phyloP scores from a whole-genome alignment of 108 stramenopile genomes.

The Skeletonema costatum region DNA sequence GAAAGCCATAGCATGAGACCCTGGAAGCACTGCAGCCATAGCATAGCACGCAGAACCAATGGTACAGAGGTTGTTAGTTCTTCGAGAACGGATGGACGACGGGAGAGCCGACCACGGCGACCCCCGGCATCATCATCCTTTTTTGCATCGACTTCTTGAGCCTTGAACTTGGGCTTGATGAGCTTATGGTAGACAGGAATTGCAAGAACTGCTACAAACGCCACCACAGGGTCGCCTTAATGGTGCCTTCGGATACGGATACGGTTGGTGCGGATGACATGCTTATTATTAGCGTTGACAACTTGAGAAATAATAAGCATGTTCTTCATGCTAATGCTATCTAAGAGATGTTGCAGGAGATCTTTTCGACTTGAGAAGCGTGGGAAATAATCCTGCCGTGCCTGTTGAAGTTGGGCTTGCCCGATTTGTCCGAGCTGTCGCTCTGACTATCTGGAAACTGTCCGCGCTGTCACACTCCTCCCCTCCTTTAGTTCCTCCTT shows the following conservation, averaged over 20 bases:
- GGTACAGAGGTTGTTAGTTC: background rate
- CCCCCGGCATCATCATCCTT: background rate
- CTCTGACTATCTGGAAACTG: no score
- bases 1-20: background rate
- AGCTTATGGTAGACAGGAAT: background rate
- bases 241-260: background rate
- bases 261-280: no score
- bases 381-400: no score
- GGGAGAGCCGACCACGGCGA: background rate
- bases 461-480: no score
- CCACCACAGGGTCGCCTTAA: background rate
- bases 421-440: no score
- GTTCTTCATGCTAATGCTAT: no score
- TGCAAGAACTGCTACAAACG: background rate
- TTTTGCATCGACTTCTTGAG: background rate
- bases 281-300: no score
- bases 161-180: background rate
- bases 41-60: background rate
- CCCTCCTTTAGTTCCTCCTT: no score
- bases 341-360: no score
- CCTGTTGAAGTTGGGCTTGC: no score
- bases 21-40: background rate
- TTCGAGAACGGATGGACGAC: background rate
- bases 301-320: no score
- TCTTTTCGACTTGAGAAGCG: no score